A percentile compares a stretch with the other conserved stretches of the same genome.
phyloP scores from a whole-genome alignment of 2,329 filamentous ascomycete genomes.

The Onygenales sp. region DNA sequence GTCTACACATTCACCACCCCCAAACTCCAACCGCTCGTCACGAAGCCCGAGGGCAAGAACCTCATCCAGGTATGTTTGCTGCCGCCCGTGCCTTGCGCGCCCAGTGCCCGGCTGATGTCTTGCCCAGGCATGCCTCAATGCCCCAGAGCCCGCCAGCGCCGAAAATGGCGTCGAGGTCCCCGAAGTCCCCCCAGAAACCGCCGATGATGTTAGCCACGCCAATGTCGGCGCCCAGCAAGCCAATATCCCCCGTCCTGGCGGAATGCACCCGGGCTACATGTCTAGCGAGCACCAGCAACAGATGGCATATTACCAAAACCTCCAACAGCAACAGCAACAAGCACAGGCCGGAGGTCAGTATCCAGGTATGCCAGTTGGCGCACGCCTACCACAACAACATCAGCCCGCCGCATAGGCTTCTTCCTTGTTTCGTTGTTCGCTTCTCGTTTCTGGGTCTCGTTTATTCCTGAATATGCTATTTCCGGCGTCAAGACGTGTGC shows the following conservation, averaged over 20 bases:
- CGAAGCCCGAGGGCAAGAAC: constrained; percentile 98
- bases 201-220: constrained; percentile 73
- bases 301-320: constrained; percentile 73
- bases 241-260: constrained; percentile 58
- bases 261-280: constrained; percentile 62
- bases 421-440: not conserved
- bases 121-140: constrained; percentile 81
- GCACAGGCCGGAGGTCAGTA: constrained; percentile 60
- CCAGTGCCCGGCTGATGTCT: not conserved
- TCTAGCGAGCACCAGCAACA: constrained; percentile 61
- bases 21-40: constrained; percentile 95
- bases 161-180: constrained; percentile 72
- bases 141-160: constrained; percentile 76
- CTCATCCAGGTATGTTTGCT: constrained; percentile 73
- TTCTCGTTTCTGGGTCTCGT: not conserved
- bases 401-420: constrained; percentile 61
- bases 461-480: constrained; percentile 1
- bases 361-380: constrained; percentile 62
- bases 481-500: constrained; percentile 13
- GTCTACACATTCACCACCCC: constrained; percentile 98
- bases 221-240: constrained; percentile 62
- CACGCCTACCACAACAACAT: constrained; percentile 71
- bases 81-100: not conserved
- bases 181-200: constrained; percentile 69
- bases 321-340: constrained; percentile 60